phyloP scores from a whole-genome alignment of 768 basidiomycete species.

The Amanita pallidorosea region DNA sequence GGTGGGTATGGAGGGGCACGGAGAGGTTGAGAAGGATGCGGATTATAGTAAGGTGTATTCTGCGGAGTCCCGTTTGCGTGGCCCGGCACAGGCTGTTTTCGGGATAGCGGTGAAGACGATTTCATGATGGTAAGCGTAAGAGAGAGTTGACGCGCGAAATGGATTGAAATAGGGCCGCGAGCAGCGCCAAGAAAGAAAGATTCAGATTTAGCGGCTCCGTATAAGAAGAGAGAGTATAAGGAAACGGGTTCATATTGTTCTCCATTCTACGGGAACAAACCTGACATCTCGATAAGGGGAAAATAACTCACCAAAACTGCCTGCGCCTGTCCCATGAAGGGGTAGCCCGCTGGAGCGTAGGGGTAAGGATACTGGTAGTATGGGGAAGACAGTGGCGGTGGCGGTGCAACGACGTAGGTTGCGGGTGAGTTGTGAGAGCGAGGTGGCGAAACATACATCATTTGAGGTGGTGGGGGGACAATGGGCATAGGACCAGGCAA shows the following conservation, averaged over 20 bases:
- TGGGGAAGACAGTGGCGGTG: background rate
- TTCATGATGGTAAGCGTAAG: background rate
- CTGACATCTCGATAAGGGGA: background rate
- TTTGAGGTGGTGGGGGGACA: background rate
- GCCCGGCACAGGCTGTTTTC: background rate
- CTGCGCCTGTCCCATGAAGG: conserved; percentile 1
- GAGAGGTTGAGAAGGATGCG: conserved; percentile 4
- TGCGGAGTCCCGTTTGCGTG: conserved; percentile 1
- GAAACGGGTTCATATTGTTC: background rate
- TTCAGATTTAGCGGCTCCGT: background rate
- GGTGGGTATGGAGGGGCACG: conserved; percentile 1
- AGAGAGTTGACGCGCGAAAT: background rate
- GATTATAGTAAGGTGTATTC: conserved; percentile 1
- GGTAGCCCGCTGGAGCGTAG: background rate
- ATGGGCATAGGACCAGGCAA: conserved; percentile 4
- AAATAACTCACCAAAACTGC: conserved; percentile 2
- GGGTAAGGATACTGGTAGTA: conserved; percentile 3
- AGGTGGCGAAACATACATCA: conserved; percentile 3
- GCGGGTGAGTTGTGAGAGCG: background rate
- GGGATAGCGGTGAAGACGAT: background rate
- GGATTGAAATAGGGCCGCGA: background rate
- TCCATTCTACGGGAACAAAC: background rate
- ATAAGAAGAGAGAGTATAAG: background rate
- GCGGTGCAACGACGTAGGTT: conserved; percentile 6
- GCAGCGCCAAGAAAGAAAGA: background rate